Base-by-base conservation (phyloP, 208 protist genomes). In the Wallacemonas sp. region DNA sequence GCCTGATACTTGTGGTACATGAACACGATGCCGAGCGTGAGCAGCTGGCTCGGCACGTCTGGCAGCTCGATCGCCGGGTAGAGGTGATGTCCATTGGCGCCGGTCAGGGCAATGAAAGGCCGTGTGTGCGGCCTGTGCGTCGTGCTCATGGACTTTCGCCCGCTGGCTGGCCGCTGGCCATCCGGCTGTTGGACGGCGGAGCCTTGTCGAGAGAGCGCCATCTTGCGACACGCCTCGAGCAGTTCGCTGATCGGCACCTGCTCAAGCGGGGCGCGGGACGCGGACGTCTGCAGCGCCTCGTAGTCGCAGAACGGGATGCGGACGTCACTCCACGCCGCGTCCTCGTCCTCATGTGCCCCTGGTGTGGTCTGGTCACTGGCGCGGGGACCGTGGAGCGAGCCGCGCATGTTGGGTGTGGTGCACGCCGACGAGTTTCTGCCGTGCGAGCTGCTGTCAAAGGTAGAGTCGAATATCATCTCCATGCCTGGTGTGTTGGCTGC, bases 1-100 rank as follows among this genome's bases (percentile, higher is more conserved):
- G 79, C 61, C 28, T 75, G 73, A 49, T 89, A 91, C 70, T 95
- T 95, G 59, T 67, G 64, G 45, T 89, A 79, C 84, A 88, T 89
- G 65, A 84, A 87, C 39, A 57, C 41, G 1, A 91, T 57, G 31
- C 77, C 82, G 10, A 76, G 28, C 32, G 87, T 78, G 31, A 95
- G 61, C 41, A 88, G 54, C 3, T 75, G 70, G 0, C 61, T 54
- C 1, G 61, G 45, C 16, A 88, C 65, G 45, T 89, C 76, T 1
- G 83, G 69, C 32, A 92, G 31, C 23, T 63, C 65, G 59, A 95
- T 70, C 2, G 85, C 67, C 0, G 85, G 80, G 55, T 89, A 91
- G 2, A 73, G 62, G 22, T 23, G 57, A n/a, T 20, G 10, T 20
- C 55, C 55, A 49, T 50, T 36, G 4, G 57, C 28, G 5, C 20